Base-by-base conservation (phyloP, 2,329 filamentous ascomycete species). In the Coniochaeta ligniaria region DNA sequence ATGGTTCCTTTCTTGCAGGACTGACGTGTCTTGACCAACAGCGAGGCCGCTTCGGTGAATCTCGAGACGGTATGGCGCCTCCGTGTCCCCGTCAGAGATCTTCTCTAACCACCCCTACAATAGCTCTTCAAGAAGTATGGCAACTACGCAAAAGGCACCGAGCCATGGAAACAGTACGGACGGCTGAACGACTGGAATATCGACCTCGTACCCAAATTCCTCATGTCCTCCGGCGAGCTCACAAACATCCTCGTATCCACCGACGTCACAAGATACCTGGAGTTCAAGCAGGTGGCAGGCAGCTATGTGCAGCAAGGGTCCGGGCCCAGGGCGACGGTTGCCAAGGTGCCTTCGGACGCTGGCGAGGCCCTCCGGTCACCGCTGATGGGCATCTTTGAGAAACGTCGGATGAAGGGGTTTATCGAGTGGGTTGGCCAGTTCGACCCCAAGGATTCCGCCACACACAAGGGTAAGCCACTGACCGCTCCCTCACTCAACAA, bases 181-280 rank as follows among this genome's bases (percentile, higher is more conserved):
- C 90, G 95, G 63, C 82, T 88, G 74, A 97, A 97, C 79, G 94
- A 98, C 84, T 99, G 95, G 95, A 98, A 97, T 83, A 96, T 99
- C 77, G 96, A 99, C 74, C 85, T 99, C 63, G 93, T 99, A 57
- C 94, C 95, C 68, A 99, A 99, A 84, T 88, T 99, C 71, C 86
- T 99, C 76, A 98, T 99, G 93, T 92, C 94, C 63, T 96, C 96
- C 65, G 95, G 95, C 76, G 94, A 99, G 80, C 83, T 99, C 73
- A 98, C 94, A 75, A 98, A 98, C 79, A 97, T 99, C 72, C 87
- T 99, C 73, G 92, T 97, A 65, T 96, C 93, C 58, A 98, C 94
- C 77, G 92, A 97, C 69, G 90, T 92, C 67, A 92, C 90, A 70
- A 83, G 89, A 77, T 93, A 93, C 76, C 88, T 96, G 71, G 91